These are phyloP conservation scores for Alternaria triticina DNA, from an alignment of 2,329 filamentous ascomycete species.

Conservation along the genomic window DNA sequence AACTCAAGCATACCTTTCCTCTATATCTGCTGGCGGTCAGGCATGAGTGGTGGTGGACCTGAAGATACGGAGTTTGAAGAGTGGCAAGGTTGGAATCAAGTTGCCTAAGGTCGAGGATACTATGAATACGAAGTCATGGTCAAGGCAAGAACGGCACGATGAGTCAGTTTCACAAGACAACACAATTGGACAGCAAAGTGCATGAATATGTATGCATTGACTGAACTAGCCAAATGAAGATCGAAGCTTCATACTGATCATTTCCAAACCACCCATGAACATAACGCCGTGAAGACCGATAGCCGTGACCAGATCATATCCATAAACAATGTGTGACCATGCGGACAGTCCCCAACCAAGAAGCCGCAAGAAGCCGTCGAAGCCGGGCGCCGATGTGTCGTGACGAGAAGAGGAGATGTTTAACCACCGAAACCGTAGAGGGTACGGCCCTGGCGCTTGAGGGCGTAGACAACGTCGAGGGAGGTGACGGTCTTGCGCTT, in stretches of 20 bases:
- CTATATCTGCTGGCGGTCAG: too few species aligned
- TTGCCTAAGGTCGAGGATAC: too few species aligned
- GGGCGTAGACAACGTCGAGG: constrained; percentile 68
- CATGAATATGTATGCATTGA: constrained; percentile 34
- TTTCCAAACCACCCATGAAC: constrained; percentile 31
- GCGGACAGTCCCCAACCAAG: constrained; percentile 21
- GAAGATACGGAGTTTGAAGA: background rate
- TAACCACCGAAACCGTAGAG: constrained; percentile 92
- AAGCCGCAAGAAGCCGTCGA: constrained; percentile 11
- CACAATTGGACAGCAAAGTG: background rate
- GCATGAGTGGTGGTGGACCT: too few species aligned
- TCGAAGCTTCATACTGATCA: constrained; percentile 31
- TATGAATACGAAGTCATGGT: too few species aligned
- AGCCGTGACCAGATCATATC: constrained; percentile 36
- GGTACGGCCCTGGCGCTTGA: constrained; percentile 71
- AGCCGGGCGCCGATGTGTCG: constrained; percentile 14
- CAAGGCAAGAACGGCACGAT: background rate
- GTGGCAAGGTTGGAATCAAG: too few species aligned
- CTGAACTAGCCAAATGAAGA: constrained; percentile 29
- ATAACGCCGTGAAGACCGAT: constrained; percentile 42
- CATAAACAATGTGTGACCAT: constrained; percentile 33
- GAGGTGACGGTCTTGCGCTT: constrained; percentile 81
- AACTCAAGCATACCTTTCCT: background rate
- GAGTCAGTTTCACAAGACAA: background rate
- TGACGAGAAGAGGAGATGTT: constrained; percentile 43